Evolutionary conservation across 768 basidiomycete species (phyloP).

Genomic region (Suillus plorans): DNA sequence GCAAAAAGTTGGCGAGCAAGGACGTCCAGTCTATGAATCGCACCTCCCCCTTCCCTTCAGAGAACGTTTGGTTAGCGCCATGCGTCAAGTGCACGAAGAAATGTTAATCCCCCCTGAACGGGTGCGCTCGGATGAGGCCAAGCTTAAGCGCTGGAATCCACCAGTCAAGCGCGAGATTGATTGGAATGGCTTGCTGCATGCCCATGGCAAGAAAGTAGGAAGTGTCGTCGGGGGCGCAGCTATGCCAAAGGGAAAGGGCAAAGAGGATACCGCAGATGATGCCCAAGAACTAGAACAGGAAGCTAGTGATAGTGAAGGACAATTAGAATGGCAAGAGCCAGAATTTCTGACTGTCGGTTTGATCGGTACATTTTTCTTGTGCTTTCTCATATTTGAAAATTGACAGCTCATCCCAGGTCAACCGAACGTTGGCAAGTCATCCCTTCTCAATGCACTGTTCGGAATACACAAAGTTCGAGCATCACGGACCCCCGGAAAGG

Average conservation of each 20-base stretch:
- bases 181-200: slow-evolving; percentile 64
- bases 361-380: slow-evolving; percentile 50
- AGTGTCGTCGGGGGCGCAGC: slow-evolving; percentile 42
- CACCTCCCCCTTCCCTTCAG: slow-evolving; percentile 68
- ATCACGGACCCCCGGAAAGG: slow-evolving; percentile 87
- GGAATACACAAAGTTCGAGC: slow-evolving; percentile 76
- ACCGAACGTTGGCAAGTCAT: slow-evolving; percentile 96
- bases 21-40: slow-evolving; percentile 54
- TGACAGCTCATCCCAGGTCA: slow-evolving; percentile 52
- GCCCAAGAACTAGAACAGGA: slow-evolving; percentile 24
- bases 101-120: slow-evolving; percentile 67
- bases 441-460: slow-evolving; percentile 88
- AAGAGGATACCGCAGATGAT: slow-evolving; percentile 15
- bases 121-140: slow-evolving; percentile 46
- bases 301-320: slow-evolving; percentile 18
- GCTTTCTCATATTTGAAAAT: neutral
- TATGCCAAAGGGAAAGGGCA: slow-evolving; percentile 29
- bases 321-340: slow-evolving; percentile 37
- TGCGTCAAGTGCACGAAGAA: slow-evolving; percentile 64
- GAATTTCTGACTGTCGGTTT: slow-evolving; percentile 77
- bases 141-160: slow-evolving; percentile 63
- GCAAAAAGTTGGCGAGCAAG: slow-evolving; percentile 52
- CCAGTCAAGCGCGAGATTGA: slow-evolving; percentile 64
- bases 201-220: slow-evolving; percentile 45
- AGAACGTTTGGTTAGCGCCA: slow-evolving; percentile 58